These are phyloP conservation scores for Thalassiosira livingstoniorum DNA, from an alignment of 352 stramenopile genomes.

Conservation along the genomic window DNA sequence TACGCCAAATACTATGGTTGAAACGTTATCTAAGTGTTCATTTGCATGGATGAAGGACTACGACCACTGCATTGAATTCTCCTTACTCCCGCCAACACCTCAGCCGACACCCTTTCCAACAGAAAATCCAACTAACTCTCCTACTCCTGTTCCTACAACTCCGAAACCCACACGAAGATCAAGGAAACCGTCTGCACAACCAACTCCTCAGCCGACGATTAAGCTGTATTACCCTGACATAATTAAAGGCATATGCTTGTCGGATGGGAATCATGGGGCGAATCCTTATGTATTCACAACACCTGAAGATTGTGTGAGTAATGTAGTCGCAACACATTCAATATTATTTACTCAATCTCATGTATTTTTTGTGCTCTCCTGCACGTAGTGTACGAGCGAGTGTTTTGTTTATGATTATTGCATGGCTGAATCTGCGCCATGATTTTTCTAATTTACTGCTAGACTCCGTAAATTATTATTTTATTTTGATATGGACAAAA, in stretches of 20 bases:
- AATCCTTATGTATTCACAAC: constrained; percentile 27
- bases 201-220: not conserved
- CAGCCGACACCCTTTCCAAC: constrained; percentile 3
- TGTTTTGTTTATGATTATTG: constrained; percentile 30
- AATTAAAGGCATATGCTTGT: constrained; percentile 33
- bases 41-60: constrained; percentile 55
- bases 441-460: not conserved
- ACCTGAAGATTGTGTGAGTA: constrained; percentile 15
- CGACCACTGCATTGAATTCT: constrained; percentile 4
- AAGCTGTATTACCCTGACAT: constrained; percentile 40
- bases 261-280: constrained; percentile 19
- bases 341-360: not conserved
- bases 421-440: constrained; percentile 21
- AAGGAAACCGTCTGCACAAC: not conserved
- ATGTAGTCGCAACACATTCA: not conserved
- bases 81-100: not conserved
- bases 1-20: not conserved
- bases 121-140: not conserved
- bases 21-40: constrained; percentile 4
- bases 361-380: not conserved
- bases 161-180: not conserved
- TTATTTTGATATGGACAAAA: too few relatives aligned
- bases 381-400: not conserved
- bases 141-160: constrained; percentile 3
- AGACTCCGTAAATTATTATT: not conserved